These are phyloP conservation scores for Wickerhamiella spandovensis DNA, from an alignment of 805 yeast species.

Conservation along the genomic window DNA sequence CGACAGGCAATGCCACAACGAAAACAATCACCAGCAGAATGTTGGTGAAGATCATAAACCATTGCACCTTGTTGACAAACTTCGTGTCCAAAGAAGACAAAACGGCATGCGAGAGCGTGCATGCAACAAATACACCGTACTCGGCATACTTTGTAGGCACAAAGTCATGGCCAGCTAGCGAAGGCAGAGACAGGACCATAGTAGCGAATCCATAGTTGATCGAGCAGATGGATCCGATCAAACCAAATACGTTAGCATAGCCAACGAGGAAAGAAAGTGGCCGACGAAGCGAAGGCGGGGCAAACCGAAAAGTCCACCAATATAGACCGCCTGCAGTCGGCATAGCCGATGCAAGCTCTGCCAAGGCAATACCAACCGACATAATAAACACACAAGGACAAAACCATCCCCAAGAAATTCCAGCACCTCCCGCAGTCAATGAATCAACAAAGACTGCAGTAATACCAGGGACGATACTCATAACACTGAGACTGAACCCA, in stretches of 20 bases:
- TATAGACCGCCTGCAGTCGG: conserved; percentile 62
- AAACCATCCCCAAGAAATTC: conserved; percentile 51
- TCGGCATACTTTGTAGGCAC: conserved; percentile 38
- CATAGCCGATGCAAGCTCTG: conserved; percentile 50
- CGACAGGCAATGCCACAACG: conserved; percentile 50
- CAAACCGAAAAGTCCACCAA: conserved; percentile 54
- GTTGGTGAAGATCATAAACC: conserved; percentile 42
- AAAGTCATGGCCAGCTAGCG: conserved; percentile 25
- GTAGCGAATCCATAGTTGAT: conserved; percentile 48
- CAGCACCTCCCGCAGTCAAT: conserved; percentile 44
- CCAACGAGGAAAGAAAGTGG: conserved; percentile 51
- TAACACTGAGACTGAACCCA: conserved; percentile 37
- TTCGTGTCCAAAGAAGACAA: conserved; percentile 46
- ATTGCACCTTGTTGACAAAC: conserved; percentile 42
- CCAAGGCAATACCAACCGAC: conserved; percentile 45
- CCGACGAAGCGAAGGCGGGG: conserved; percentile 38
- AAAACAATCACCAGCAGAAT: conserved; percentile 37
- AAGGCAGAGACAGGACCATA: conserved; percentile 25
- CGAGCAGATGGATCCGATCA: conserved; percentile 52
- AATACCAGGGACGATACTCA: conserved; percentile 47
- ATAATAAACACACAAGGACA: conserved; percentile 42
- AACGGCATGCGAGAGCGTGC: conserved; percentile 37
- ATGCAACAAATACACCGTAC: conserved; percentile 54
- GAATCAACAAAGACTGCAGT: conserved; percentile 40
- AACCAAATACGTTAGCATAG: conserved; percentile 48